Conservation (phyloP, 2,329 filamentous ascomycete genomes). For the Aspergillus nomiae region DNA sequence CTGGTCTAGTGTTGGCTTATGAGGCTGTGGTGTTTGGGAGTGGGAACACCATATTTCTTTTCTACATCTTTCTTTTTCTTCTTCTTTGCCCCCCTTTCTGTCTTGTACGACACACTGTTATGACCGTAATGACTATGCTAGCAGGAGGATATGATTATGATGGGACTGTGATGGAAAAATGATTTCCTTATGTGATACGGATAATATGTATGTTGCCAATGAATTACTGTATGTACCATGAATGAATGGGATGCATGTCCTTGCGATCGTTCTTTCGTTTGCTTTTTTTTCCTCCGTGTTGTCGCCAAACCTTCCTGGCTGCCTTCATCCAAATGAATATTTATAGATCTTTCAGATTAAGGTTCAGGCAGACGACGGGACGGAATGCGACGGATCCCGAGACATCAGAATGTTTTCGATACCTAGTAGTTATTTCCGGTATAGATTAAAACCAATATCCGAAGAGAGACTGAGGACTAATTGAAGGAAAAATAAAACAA, state of each 20-base stretch:
- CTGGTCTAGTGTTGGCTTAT: not conserved
- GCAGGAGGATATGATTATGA: conserved; percentile 7
- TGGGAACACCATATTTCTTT: not conserved
- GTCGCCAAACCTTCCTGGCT: not conserved
- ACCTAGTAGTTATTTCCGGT: too few species aligned
- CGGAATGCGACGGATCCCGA: not conserved
- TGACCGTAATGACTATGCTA: conserved; percentile 8
- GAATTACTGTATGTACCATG: not conserved
- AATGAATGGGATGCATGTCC: not conserved
- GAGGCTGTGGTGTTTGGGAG: conserved; percentile 9
- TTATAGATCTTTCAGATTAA: not conserved
- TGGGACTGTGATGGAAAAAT: not conserved
- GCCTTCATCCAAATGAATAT: not conserved
- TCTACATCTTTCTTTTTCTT: conserved; percentile 2
- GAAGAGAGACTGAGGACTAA: too few species aligned
- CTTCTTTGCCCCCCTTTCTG: not conserved
- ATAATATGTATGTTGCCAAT: not conserved
- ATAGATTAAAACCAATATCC: too few species aligned
- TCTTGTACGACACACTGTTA: conserved; percentile 4
- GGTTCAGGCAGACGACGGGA: not conserved
- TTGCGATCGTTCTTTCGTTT: not conserved
- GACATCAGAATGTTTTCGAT: not conserved
- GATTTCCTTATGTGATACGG: not conserved
- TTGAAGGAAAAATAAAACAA: not conserved
- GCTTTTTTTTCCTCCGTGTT: not conserved